These are phyloP conservation scores for Xylariaceae sp. DNA, from an alignment of 2,329 filamentous ascomycete species.

Conservation along the genomic window DNA sequence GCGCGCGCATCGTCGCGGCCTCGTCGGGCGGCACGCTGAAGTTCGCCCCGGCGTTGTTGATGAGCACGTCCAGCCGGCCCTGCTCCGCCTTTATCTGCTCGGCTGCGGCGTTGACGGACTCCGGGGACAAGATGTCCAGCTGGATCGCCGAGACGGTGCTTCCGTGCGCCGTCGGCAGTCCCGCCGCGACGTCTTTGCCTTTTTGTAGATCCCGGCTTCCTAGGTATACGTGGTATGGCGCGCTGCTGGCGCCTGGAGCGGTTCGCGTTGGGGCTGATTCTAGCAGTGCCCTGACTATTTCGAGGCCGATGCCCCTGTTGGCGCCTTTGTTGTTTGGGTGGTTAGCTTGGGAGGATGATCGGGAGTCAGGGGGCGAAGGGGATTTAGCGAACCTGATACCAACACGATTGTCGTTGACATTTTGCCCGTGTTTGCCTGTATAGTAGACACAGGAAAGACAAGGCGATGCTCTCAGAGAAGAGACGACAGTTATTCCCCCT, in stretches of 20 bases:
- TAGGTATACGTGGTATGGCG: constrained; percentile 24
- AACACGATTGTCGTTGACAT: constrained; percentile 23
- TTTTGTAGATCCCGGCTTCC: constrained; percentile 18
- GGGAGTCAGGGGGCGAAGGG: too few species aligned
- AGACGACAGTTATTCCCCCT: too few species aligned
- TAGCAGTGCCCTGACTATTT: constrained; percentile 21
- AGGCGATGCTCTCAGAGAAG: too few species aligned
- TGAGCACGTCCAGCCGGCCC: constrained; percentile 22
- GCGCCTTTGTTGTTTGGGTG: constrained; percentile 13
- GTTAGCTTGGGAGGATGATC: neutral
- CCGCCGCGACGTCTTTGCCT: constrained; percentile 5
- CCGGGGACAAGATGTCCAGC: constrained; percentile 19
- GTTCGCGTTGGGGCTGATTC: neutral
- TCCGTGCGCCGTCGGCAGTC: constrained; percentile 4
- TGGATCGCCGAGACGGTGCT: constrained; percentile 22
- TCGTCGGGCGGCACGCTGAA: constrained; percentile 8
- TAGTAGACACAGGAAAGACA: too few species aligned
- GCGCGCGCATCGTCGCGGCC: constrained; percentile 12
- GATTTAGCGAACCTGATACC: constrained; percentile 18
- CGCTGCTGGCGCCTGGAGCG: constrained; percentile 1
- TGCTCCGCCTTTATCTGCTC: constrained; percentile 9
- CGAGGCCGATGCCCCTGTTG: constrained; percentile 24
- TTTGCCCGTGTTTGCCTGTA: neutral
- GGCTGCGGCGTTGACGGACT: constrained; percentile 18
- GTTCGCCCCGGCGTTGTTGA: constrained; percentile 24